Evolutionary conservation across 75 land plant genomes (phyloP), one percentile per base, ranked within the genome.

Genomic region (Gnetum montanum): DNA sequence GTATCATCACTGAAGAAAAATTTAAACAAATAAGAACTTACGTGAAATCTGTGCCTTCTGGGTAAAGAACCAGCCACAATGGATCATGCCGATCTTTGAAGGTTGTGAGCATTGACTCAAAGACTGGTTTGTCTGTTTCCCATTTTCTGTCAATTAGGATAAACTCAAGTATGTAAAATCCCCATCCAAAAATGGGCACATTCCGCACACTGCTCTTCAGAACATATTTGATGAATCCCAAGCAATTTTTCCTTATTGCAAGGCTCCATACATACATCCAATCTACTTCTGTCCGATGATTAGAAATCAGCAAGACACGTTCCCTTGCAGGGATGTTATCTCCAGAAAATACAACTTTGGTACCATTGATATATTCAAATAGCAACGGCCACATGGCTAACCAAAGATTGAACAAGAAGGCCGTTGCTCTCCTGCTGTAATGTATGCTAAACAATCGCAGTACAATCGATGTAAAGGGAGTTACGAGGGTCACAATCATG

Each of bases 231-330:
- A 87, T 68, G 64, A 75, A 72, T 30, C 98, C 96, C 46, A 79
- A 29, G 30, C 72, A 28, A 34, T 75, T 71, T 31, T 86, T 94
- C 38, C 98, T 70, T 64, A 90, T 35, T 51, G 96, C 98, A 49
- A 94, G 74, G 66, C 86, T 70, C 98, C 98, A 94, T 36, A 94
- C 46, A 46, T 94, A 94, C 98, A 94, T 94, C 96, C 98, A 94
- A 51, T 94, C 98, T 43, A 90, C 88, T 72, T 90, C 98, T 45
- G 98, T 94, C 43, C 91, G 71, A 62, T 94, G 98, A 48, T 94
- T 94, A 44, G 83, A 74, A 38, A 90, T 75, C 25, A 94, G 68
- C 47, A 94, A 63, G 20, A 80, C 82, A 19, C 98, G 81, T 38
- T 85, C 83, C 44, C 59, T 54, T 20, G 31, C 8, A 19, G 98